Conservation (phyloP, 371 early-diverging fungal genomes). For the Rhizopus delemar region DNA sequence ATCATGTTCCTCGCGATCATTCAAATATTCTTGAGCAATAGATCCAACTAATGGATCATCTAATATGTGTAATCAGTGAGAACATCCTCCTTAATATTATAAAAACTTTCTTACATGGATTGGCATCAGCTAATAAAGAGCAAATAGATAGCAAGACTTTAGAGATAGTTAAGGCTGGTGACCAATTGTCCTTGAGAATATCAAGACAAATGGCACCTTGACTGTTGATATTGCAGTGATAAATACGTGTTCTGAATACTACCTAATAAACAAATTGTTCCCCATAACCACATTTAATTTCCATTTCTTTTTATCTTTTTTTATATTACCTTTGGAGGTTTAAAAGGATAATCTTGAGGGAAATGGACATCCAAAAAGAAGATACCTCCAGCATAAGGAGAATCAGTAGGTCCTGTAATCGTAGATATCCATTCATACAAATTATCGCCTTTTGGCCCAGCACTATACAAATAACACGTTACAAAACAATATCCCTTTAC, state of each 20-base stretch:
- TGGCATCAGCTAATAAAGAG: conserved; percentile 97
- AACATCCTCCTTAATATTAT: background rate
- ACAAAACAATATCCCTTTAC: background rate
- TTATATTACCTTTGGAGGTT: conserved; percentile 88
- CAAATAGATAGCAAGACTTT: conserved; percentile 98
- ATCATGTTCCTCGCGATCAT: conserved; percentile 87
- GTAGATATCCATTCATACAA: conserved; percentile 96
- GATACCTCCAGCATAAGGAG: conserved; percentile 85
- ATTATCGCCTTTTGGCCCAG: conserved; percentile 96
- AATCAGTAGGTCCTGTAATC: conserved; percentile 85
- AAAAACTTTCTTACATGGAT: conserved; percentile 66
- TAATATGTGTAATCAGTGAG: conserved; percentile 23
- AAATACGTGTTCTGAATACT: conserved; percentile 94
- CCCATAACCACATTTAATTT: background rate
- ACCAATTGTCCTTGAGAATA: conserved; percentile 98
- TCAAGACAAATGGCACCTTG: conserved; percentile 98
- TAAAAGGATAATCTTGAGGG: conserved; percentile 99
- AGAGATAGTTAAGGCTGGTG: conserved; percentile 97
- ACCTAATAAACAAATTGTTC: conserved; percentile 51
- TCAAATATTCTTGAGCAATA: conserved; percentile 90
- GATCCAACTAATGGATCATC: conserved; percentile 93
- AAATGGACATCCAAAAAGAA: conserved; percentile 98
- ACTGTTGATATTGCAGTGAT: conserved; percentile 99
- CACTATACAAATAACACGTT: conserved; percentile 47
- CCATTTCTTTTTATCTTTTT: background rate